Conservation (phyloP, 306 rosid species). For the Inga leiocalycina region DNA sequence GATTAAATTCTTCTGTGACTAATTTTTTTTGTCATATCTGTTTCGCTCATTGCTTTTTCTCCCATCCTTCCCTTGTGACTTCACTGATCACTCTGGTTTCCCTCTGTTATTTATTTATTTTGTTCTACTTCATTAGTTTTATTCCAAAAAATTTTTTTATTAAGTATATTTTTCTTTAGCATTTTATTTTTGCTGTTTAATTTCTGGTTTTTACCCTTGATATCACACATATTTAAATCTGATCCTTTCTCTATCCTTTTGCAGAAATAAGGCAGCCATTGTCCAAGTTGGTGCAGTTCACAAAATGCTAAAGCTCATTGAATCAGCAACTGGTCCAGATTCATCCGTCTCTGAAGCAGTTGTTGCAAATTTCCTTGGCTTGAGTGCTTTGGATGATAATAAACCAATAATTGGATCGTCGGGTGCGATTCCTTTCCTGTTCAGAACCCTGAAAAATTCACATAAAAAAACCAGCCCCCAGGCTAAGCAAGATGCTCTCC, state of each 20-base stretch:
- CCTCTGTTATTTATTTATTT: neutral
- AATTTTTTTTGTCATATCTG: neutral
- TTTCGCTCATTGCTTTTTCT: constrained; percentile 6
- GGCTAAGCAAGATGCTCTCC: constrained; percentile 83
- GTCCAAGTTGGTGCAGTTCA: constrained; percentile 89
- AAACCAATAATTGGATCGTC: constrained; percentile 93
- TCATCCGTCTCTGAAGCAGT: constrained; percentile 77
- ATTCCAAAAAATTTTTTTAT: neutral
- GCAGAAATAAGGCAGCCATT: constrained; percentile 90
- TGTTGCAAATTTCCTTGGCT: constrained; percentile 86
- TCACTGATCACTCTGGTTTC: neutral
- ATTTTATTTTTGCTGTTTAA: neutral
- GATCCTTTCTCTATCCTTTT: neutral
- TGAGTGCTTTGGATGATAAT: constrained; percentile 90
- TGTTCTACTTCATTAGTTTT: neutral
- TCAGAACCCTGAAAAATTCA: constrained; percentile 53
- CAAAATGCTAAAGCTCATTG: constrained; percentile 85
- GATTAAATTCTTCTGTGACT: neutral
- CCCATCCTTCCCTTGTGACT: neutral
- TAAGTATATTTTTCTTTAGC: neutral
- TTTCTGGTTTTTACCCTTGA: neutral
- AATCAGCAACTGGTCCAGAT: constrained; percentile 49
- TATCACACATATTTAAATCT: neutral
- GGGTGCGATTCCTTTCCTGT: constrained; percentile 85
- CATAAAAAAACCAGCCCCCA: constrained; percentile 49